Conservation (phyloP, 306 rosid species). For the Corylus avellana region DNA sequence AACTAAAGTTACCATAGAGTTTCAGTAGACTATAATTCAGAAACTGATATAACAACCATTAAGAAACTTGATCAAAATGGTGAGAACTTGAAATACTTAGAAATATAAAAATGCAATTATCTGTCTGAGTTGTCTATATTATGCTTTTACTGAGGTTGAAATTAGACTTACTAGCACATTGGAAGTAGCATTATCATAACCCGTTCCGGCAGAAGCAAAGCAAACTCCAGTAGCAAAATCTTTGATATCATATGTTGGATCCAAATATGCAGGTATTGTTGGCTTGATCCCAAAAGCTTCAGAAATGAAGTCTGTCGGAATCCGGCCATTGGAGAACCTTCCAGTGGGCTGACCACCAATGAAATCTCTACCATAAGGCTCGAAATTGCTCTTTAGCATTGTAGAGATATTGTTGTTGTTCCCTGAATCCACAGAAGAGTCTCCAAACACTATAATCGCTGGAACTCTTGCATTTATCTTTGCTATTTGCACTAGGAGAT, state of each 20-base stretch:
- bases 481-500: conserved; percentile 18
- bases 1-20: not conserved
- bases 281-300: conserved; percentile 54
- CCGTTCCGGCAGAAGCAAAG: conserved; percentile 73
- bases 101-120: not conserved
- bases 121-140: not conserved
- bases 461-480: conserved; percentile 34
- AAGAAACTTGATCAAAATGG: not conserved
- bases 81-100: not conserved
- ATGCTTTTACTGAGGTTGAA: not conserved
- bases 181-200: conserved; percentile 61
- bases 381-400: conserved; percentile 46
- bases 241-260: conserved; percentile 39
- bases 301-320: conserved; percentile 57
- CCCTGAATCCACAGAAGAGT: conserved; percentile 65
- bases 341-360: conserved; percentile 45
- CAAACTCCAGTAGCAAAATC: conserved; percentile 58
- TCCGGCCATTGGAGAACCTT: conserved; percentile 54
- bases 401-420: conserved; percentile 61
- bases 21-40: not conserved
- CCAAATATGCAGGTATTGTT: conserved; percentile 54
- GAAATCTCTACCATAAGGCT: conserved; percentile 59
- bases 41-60: not conserved
- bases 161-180: conserved; percentile 48
- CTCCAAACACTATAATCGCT: conserved; percentile 60